Conservation (phyloP, 257 asterid genomes). For the Mentha longifolia region DNA sequence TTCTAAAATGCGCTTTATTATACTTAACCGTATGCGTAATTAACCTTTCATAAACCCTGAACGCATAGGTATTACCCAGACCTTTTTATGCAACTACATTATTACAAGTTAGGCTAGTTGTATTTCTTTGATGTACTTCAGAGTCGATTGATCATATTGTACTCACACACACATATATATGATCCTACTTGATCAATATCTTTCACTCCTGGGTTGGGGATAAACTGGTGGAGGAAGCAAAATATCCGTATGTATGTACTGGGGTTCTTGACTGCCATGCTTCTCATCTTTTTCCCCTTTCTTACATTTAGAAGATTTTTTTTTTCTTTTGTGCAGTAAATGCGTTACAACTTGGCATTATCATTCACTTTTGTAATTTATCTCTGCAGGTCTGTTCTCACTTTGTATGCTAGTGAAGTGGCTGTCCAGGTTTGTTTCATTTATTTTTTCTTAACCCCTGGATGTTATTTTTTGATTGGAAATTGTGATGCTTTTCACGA, state of each 20-base stretch:
- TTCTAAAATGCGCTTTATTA: slow-evolving; percentile 1
- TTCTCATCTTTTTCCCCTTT: neutral
- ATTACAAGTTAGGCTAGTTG: neutral
- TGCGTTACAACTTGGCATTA: neutral
- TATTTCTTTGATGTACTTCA: slow-evolving; percentile 1
- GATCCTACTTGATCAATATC: slow-evolving; percentile 5
- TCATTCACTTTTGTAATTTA: slow-evolving; percentile 29
- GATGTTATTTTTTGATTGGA: slow-evolving; percentile 15
- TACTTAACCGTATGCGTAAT: neutral
- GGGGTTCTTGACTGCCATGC: neutral
- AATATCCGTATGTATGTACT: neutral
- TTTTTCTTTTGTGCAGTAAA: neutral
- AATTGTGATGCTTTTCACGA: neutral
- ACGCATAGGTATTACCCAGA: neutral
- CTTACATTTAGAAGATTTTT: neutral
- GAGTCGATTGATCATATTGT: neutral
- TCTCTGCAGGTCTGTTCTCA: slow-evolving; percentile 71
- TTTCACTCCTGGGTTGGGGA: neutral
- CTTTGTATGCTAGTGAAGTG: slow-evolving; percentile 76
- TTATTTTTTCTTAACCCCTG: slow-evolving; percentile 27
- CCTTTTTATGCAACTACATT: slow-evolving; percentile 10
- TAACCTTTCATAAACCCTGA: neutral
- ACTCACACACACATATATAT: neutral
- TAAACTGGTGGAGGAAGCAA: slow-evolving; percentile 8
- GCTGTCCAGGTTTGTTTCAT: slow-evolving; percentile 68